Evolutionary conservation across 2,329 filamentous ascomycete genomes (phyloP).

Genomic region (Pezicula radicicola): DNA sequence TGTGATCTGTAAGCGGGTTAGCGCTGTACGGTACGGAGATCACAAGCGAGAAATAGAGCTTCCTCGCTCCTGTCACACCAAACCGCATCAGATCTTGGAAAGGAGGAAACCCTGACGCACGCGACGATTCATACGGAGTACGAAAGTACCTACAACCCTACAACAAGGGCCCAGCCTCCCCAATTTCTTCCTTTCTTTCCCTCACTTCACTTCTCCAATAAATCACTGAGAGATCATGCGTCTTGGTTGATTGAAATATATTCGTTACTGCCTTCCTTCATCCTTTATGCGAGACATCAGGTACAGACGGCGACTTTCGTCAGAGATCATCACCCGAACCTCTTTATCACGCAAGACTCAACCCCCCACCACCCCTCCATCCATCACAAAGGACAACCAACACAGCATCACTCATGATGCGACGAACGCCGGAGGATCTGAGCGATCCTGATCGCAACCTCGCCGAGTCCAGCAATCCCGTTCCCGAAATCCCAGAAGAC

Average conservation of each 20-base stretch:
- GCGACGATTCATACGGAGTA: neutral
- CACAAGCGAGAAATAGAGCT: neutral
- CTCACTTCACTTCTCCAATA: neutral
- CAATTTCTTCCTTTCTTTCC: slow-evolving; percentile 10
- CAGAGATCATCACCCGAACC: neutral
- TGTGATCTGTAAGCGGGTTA: slow-evolving; percentile 6
- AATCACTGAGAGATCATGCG: neutral
- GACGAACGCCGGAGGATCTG: slow-evolving; percentile 25
- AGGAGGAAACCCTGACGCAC: neutral
- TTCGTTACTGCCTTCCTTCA: neutral
- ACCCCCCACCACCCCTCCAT: neutral
- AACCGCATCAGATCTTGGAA: slow-evolving; percentile 4
- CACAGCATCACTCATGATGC: slow-evolving; percentile 20
- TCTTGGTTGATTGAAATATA: neutral
- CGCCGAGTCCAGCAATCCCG: slow-evolving; percentile 22
- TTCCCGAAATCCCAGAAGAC: slow-evolving; percentile 16
- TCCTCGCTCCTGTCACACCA: neutral
- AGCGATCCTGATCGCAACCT: slow-evolving; percentile 31
- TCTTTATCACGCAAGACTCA: slow-evolving; percentile 1
- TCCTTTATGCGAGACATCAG: slow-evolving; percentile 6
- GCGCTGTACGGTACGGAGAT: neutral
- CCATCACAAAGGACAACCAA: neutral
- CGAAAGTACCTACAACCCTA: neutral
- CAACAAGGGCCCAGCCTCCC: slow-evolving; percentile 12
- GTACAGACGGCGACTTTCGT: too few species aligned